Conservation (phyloP, 2,329 filamentous ascomycete genomes). For the Alternaria metachromatica region DNA sequence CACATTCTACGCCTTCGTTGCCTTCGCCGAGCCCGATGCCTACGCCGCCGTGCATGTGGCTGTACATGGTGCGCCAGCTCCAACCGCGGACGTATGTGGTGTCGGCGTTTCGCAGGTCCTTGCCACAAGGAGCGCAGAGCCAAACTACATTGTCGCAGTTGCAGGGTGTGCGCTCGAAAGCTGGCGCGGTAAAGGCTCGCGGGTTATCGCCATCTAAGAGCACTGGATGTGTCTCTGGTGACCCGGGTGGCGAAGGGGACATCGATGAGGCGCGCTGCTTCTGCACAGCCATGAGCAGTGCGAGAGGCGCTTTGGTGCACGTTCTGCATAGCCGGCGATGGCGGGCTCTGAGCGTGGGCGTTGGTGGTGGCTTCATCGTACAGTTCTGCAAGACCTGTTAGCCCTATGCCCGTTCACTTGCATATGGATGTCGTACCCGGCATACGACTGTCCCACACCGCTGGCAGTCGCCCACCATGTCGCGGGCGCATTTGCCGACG, state of each 20-base stretch:
- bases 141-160: conserved; percentile 70
- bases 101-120: conserved; percentile 67
- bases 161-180: conserved; percentile 63
- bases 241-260: conserved; percentile 30
- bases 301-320: conserved; percentile 75
- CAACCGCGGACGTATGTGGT: conserved; percentile 72
- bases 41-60: conserved; percentile 76
- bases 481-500: conserved; percentile 79
- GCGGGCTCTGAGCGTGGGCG: conserved; percentile 70
- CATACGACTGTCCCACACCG: conserved; percentile 80
- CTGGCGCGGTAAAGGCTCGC: conserved; percentile 54
- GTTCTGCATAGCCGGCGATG: conserved; percentile 81
- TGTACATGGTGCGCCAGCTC: conserved; percentile 88
- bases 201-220: conserved; percentile 21
- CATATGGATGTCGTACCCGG: conserved; percentile 64
- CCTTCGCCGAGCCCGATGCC: conserved; percentile 89
- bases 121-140: conserved; percentile 85
- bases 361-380: conserved; percentile 79
- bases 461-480: conserved; percentile 84
- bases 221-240: conserved; percentile 27
- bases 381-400: conserved; percentile 72
- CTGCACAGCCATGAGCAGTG: conserved; percentile 52
- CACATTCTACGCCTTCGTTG: conserved; percentile 86
- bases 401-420: neutral
- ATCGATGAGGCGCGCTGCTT: conserved; percentile 29